These are phyloP conservation scores for Rhizopogon rudus DNA, from an alignment of 768 basidiomycete species.

Conservation along the genomic window DNA sequence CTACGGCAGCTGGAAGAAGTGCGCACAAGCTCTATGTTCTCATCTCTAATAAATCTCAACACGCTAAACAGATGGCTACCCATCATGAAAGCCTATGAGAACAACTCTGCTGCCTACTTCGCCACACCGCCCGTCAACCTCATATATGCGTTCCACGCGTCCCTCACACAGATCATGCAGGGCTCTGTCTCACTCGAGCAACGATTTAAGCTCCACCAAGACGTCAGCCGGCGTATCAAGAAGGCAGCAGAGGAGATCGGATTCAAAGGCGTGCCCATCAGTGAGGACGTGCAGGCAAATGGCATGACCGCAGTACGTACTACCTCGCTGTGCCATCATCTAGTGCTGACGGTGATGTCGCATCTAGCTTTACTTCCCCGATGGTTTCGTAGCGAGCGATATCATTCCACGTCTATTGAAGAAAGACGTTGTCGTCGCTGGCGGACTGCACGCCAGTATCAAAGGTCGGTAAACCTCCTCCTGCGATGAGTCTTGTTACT, in stretches of 20 bases:
- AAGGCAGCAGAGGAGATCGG: slow-evolving; percentile 60
- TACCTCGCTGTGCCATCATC: background rate
- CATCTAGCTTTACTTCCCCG: slow-evolving; percentile 73
- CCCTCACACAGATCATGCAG: slow-evolving; percentile 68
- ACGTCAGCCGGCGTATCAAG: slow-evolving; percentile 66
- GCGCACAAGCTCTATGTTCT: slow-evolving; percentile 8
- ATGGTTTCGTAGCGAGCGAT: slow-evolving; percentile 72
- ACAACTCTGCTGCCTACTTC: slow-evolving; percentile 79
- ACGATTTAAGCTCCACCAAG: slow-evolving; percentile 72
- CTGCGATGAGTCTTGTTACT: background rate
- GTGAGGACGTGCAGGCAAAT: slow-evolving; percentile 67
- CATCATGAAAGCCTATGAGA: slow-evolving; percentile 92
- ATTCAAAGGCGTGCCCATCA: slow-evolving; percentile 64
- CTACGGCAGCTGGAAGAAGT: slow-evolving; percentile 91
- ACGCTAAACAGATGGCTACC: slow-evolving; percentile 66
- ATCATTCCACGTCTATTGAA: slow-evolving; percentile 70
- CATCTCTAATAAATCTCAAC: background rate
- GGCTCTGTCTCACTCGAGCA: slow-evolving; percentile 63
- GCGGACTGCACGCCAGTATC: slow-evolving; percentile 78
- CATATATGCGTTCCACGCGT: slow-evolving; percentile 85
- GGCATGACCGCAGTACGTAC: slow-evolving; percentile 85
- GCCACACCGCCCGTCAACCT: slow-evolving; percentile 95
- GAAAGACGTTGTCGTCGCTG: slow-evolving; percentile 78
- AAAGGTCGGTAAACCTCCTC: slow-evolving; percentile 49
- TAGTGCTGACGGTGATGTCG: background rate